A percentile compares a stretch with the other conserved stretches of the same genome.
Evolutionary conservation across 2,329 filamentous ascomycete genomes (phyloP).

Genomic region (Fusarium bactridioides): DNA sequence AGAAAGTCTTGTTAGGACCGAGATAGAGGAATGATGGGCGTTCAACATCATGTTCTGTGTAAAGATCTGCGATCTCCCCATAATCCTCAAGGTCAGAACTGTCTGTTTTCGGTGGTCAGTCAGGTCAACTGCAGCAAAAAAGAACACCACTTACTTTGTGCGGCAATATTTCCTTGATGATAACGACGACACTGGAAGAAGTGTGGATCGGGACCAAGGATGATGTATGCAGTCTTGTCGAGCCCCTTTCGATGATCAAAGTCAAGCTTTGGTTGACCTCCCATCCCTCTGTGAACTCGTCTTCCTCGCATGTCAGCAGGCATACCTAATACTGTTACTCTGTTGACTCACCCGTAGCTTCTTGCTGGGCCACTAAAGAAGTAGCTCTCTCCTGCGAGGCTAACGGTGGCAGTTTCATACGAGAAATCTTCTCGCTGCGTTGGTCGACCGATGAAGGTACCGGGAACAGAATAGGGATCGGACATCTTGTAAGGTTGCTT

Average conservation of each 20-base stretch:
- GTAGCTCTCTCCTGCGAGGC: conserved; percentile 27
- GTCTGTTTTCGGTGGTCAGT: not conserved
- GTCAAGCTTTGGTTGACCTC: not conserved
- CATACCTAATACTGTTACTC: not conserved
- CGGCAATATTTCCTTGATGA: conserved; percentile 17
- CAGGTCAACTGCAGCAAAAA: not conserved
- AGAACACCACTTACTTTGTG: conserved; percentile 13
- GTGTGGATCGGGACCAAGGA: conserved; percentile 28
- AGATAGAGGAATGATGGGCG: conserved; percentile 34
- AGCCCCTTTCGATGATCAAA: conserved; percentile 15
- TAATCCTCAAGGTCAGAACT: conserved; percentile 31
- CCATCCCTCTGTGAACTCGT: not conserved
- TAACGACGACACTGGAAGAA: conserved; percentile 36
- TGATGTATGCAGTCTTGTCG: conserved; percentile 18
- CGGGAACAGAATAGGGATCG: not conserved
- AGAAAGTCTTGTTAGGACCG: conserved; percentile 26
- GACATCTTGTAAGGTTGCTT: not conserved
- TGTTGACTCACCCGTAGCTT: conserved; percentile 29
- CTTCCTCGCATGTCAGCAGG: not conserved
- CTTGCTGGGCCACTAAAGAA: conserved; percentile 33
- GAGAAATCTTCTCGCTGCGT: conserved; percentile 8
- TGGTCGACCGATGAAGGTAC: not conserved
- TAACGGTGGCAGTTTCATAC: conserved; percentile 24
- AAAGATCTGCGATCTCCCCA: conserved; percentile 21
- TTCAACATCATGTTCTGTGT: conserved; percentile 30